phyloP scores from a whole-genome alignment of 208 protist species.

The Tritrichomonas musculus region DNA sequence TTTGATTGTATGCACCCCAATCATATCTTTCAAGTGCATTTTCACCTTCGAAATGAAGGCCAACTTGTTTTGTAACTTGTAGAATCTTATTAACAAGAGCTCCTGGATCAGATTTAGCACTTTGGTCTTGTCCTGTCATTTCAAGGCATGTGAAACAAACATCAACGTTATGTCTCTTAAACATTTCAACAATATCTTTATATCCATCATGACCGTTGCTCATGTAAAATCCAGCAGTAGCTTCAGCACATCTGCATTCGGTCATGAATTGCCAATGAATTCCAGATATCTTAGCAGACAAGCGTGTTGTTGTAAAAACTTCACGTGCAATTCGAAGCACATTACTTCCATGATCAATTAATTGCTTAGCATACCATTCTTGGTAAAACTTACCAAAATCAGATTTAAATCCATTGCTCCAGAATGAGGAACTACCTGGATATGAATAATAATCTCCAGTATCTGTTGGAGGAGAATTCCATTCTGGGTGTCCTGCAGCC shows the following conservation, averaged over 20 bases:
- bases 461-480: background rate
- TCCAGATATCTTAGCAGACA: background rate
- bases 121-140: background rate
- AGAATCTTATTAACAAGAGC: background rate
- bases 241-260: background rate
- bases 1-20: background rate
- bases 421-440: conserved; percentile 5
- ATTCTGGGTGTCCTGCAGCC: background rate
- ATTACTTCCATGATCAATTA: background rate
- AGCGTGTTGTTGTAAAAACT: background rate
- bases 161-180: background rate
- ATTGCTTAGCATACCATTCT: background rate
- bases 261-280: conserved; percentile 1
- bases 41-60: conserved; percentile 7
- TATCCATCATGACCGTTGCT: background rate
- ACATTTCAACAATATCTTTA: background rate
- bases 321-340: background rate
- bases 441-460: background rate
- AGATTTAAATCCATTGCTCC: background rate
- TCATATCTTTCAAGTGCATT: conserved; percentile 2
- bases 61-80: background rate
- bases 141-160: no score
- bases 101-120: background rate
- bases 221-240: background rate
- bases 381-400: background rate